phyloP scores from a whole-genome alignment of 306 rosid genomes.

The Pterocarpus macrocarpus region DNA sequence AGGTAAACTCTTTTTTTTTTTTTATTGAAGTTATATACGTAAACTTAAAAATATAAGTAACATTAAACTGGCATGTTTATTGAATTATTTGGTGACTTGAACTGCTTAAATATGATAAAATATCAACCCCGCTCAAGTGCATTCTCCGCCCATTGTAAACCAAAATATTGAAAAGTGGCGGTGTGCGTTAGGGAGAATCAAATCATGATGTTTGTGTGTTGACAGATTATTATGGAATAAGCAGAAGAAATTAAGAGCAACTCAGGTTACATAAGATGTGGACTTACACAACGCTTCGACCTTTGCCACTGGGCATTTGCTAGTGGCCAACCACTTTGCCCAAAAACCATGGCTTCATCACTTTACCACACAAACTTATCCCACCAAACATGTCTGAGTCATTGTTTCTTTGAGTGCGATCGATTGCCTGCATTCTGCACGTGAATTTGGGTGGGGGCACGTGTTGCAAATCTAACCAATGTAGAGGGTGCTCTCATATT shows the following conservation, averaged over 20 bases:
- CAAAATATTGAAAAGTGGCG: not conserved
- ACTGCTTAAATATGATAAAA: not conserved
- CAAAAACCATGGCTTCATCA: conserved; percentile 11
- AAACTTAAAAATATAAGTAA: no score
- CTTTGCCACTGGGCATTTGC: not conserved
- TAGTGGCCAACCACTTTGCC: conserved; percentile 9
- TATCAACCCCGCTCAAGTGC: no score
- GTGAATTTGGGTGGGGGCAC: not conserved
- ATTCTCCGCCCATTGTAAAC: not conserved
- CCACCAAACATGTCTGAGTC: not conserved
- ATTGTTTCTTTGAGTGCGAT: conserved; percentile 1
- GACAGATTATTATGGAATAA: no score
- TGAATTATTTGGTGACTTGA: not conserved
- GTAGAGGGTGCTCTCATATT: not conserved
- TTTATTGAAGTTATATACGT: no score
- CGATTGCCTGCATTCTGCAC: not conserved
- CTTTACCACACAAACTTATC: not conserved
- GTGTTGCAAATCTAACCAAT: conserved; percentile 31
- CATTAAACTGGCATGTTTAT: no score
- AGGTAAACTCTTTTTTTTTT: no score
- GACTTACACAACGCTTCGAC: not conserved
- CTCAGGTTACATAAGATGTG: not conserved
- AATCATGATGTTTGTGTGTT: no score
- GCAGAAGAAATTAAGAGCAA: no score
- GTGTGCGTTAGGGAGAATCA: no score